Evolutionary conservation across 2,329 filamentous ascomycete genomes (phyloP).

Genomic region (Sporothrix pseudoabietina): DNA sequence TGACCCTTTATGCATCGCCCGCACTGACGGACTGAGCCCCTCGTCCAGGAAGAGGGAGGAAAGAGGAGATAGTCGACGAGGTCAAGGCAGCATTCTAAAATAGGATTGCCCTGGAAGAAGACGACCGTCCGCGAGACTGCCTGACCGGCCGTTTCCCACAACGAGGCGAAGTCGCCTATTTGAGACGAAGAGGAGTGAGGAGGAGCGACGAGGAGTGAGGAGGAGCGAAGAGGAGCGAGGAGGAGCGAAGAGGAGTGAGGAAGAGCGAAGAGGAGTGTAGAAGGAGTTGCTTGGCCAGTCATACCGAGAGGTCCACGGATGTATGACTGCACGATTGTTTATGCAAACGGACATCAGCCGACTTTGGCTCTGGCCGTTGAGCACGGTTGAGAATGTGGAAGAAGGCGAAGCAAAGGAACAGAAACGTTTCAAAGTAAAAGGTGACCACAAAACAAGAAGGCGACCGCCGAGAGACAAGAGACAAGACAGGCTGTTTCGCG

Average conservation of each 20-base stretch:
- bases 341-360: not conserved
- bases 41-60: constrained; percentile 4
- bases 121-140: not conserved
- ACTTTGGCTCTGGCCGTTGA: not conserved
- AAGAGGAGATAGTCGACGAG: not conserved
- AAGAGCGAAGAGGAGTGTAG: no score
- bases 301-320: not conserved
- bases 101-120: not conserved
- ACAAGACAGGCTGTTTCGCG: not conserved
- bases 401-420: not conserved
- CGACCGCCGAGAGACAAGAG: not conserved
- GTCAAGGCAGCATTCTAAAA: not conserved
- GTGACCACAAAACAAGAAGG: not conserved
- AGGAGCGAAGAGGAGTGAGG: not conserved
- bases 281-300: not conserved
- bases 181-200: not conserved
- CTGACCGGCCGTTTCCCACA: not conserved
- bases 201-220: no score
- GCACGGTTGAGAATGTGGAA: not conserved
- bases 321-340: not conserved
- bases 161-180: not conserved
- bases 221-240: not conserved
- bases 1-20: not conserved
- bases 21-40: not conserved
- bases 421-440: not conserved